Percentiles rank a stretch among this genome's conserved stretches.
These are phyloP conservation scores for Phtheirospermum japonicum DNA, from an alignment of 257 asterid genomes.

Conservation along the genomic window DNA sequence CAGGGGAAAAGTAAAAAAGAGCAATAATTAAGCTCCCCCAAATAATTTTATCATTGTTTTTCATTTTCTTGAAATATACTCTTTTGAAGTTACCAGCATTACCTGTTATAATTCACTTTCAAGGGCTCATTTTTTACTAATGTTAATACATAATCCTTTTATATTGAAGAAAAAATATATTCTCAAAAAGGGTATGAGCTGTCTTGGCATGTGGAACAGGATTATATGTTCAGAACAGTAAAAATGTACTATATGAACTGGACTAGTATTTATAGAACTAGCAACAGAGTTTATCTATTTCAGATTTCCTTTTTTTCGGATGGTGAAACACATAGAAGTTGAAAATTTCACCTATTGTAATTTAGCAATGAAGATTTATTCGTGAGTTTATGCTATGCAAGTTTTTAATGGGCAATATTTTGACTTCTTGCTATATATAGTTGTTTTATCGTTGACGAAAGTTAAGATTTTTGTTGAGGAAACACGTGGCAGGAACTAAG, in stretches of 20 bases:
- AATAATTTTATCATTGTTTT: neutral
- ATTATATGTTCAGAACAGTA: constrained; percentile 19
- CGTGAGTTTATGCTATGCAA: neutral
- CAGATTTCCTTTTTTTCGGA: constrained; percentile 15
- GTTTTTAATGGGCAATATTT: neutral
- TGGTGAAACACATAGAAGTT: neutral
- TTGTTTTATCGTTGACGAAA: neutral
- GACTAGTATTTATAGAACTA: constrained; percentile 12
- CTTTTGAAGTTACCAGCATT: neutral
- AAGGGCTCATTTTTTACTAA: too few species aligned
- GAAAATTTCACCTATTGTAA: too few species aligned
- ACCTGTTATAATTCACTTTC: constrained; percentile 5
- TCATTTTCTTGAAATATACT: neutral
- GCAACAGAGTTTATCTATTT: neutral
- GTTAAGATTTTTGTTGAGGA: too few species aligned
- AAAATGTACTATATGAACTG: constrained; percentile 12
- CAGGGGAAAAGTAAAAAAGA: constrained; percentile 12
- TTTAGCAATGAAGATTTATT: neutral
- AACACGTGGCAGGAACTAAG: too few species aligned
- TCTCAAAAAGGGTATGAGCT: constrained; percentile 17
- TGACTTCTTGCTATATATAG: neutral
- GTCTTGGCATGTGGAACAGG: constrained; percentile 10
- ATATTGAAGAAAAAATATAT: neutral
- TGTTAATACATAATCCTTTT: neutral
- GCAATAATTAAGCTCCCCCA: neutral